Evolutionary conservation across 805 yeast genomes (phyloP).

Genomic region (Wickerhamomyces mucosus): DNA sequence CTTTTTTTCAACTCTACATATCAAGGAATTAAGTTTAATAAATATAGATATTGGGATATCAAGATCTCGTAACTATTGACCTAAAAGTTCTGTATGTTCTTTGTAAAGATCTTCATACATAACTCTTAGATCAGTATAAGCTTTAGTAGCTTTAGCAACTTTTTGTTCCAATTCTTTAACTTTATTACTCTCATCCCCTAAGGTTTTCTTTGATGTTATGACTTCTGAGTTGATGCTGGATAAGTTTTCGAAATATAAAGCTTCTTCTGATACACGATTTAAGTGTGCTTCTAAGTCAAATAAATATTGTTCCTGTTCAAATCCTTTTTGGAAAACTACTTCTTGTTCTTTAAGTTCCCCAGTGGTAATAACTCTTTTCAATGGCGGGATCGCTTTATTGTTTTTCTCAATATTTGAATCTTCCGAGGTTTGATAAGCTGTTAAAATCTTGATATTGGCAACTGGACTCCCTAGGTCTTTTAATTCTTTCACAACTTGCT

Average conservation of each 20-base stretch:
- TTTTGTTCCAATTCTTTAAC: constrained; percentile 33
- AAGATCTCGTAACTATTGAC: constrained; percentile 4
- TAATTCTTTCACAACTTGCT: constrained; percentile 55
- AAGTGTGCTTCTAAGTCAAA: constrained; percentile 42
- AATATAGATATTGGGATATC: too few relatives aligned
- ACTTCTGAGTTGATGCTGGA: constrained; percentile 32
- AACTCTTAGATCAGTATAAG: constrained; percentile 47
- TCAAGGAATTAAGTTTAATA: too few relatives aligned
- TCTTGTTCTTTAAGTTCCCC: constrained; percentile 33
- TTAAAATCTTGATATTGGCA: constrained; percentile 12
- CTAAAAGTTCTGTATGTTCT: constrained; percentile 33
- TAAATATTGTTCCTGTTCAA: constrained; percentile 14
- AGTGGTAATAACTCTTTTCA: constrained; percentile 51
- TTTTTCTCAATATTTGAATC: constrained; percentile 13
- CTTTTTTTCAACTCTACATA: too few relatives aligned
- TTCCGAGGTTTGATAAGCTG: constrained; percentile 5
- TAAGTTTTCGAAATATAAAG: constrained; percentile 38
- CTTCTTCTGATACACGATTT: constrained; percentile 38
- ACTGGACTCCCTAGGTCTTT: constrained; percentile 20
- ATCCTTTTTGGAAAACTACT: constrained; percentile 26
- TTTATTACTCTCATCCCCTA: constrained; percentile 19
- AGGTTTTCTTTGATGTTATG: constrained; percentile 6
- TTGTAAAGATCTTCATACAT: constrained; percentile 50
- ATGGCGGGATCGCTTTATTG: constrained; percentile 40
- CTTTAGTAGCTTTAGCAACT: constrained; percentile 41